phyloP scores from a whole-genome alignment of 805 yeast genomes.

The Phaffomyces opuntiae region DNA sequence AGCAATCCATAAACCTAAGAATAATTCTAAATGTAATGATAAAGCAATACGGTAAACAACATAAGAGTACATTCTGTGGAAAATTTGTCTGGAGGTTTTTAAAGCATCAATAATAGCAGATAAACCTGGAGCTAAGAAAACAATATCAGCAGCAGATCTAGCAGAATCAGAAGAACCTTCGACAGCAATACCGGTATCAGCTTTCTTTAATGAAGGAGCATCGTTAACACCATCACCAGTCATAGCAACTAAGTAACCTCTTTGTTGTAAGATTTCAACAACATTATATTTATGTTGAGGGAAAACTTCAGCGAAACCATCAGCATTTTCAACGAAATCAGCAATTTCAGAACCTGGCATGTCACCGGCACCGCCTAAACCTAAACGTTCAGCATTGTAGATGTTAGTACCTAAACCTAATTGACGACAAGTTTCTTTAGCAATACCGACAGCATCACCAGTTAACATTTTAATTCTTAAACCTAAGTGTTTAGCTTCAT shows the following conservation, averaged over 20 bases:
- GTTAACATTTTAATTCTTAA: slow-evolving; percentile 95
- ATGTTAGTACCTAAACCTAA: slow-evolving; percentile 94
- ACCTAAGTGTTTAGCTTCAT: slow-evolving; percentile 88
- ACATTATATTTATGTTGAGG: slow-evolving; percentile 96
- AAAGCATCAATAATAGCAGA: slow-evolving; percentile 92
- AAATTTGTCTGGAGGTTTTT: slow-evolving; percentile 93
- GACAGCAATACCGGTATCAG: slow-evolving; percentile 95
- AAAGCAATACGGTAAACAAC: slow-evolving; percentile 97
- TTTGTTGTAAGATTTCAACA: slow-evolving; percentile 89
- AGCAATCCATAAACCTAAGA: slow-evolving; percentile 96
- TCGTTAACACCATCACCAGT: slow-evolving; percentile 99
- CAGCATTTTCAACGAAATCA: slow-evolving; percentile 95
- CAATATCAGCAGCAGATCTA: slow-evolving; percentile 94
- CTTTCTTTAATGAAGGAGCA: slow-evolving; percentile 96
- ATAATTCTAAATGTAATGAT: slow-evolving; percentile 88
- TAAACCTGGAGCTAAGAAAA: slow-evolving; percentile 91
- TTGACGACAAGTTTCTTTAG: slow-evolving; percentile 97
- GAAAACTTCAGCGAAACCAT: slow-evolving; percentile 98
- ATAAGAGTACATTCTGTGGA: slow-evolving; percentile 98
- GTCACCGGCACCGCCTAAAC: slow-evolving; percentile 89
- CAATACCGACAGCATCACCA: slow-evolving; percentile 99
- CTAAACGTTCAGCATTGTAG: slow-evolving; percentile 94
- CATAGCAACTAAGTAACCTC: slow-evolving; percentile 98
- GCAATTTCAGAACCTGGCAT: slow-evolving; percentile 97
- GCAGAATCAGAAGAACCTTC: slow-evolving; percentile 98